Percentiles rank a stretch among this genome's conserved stretches.
phyloP scores from a whole-genome alignment of 1,139 yeast genomes.

The Yamadazyma sp. region DNA sequence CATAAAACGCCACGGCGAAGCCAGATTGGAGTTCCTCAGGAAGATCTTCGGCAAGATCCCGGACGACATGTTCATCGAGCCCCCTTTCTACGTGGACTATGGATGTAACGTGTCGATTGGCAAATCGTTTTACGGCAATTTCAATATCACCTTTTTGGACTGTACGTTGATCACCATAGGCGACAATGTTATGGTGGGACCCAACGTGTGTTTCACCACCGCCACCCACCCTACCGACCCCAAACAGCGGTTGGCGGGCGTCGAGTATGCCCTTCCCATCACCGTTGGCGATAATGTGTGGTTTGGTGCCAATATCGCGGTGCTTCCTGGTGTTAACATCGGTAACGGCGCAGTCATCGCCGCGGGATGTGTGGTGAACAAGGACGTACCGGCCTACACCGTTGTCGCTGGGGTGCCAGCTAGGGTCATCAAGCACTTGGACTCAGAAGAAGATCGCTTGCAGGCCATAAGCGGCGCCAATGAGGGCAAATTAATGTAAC shows the following conservation, averaged over 20 bases:
- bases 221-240: slow-evolving; percentile 67
- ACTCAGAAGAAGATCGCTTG: slow-evolving; percentile 10
- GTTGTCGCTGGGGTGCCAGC: slow-evolving; percentile 67
- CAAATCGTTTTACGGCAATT: slow-evolving; percentile 52
- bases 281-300: slow-evolving; percentile 64
- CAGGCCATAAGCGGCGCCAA: slow-evolving; percentile 11
- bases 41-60: slow-evolving; percentile 48
- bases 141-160: slow-evolving; percentile 59
- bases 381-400: slow-evolving; percentile 50
- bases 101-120: slow-evolving; percentile 57
- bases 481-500: slow-evolving; percentile 1
- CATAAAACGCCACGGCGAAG: slow-evolving; percentile 23
- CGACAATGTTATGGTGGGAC: slow-evolving; percentile 59
- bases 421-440: slow-evolving; percentile 30
- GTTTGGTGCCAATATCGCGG: slow-evolving; percentile 57
- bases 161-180: slow-evolving; percentile 64
- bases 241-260: slow-evolving; percentile 37
- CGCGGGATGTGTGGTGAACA: slow-evolving; percentile 65
- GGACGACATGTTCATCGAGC: slow-evolving; percentile 42
- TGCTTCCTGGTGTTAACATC: slow-evolving; percentile 66
- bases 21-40: slow-evolving; percentile 35
- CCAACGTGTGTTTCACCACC: slow-evolving; percentile 59
- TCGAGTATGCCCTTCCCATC: slow-evolving; percentile 57
- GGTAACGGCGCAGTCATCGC: slow-evolving; percentile 67
- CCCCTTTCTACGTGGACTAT: slow-evolving; percentile 58